Base-by-base conservation (phyloP, 441 rosid species). In the Monsonia emarginata region DNA sequence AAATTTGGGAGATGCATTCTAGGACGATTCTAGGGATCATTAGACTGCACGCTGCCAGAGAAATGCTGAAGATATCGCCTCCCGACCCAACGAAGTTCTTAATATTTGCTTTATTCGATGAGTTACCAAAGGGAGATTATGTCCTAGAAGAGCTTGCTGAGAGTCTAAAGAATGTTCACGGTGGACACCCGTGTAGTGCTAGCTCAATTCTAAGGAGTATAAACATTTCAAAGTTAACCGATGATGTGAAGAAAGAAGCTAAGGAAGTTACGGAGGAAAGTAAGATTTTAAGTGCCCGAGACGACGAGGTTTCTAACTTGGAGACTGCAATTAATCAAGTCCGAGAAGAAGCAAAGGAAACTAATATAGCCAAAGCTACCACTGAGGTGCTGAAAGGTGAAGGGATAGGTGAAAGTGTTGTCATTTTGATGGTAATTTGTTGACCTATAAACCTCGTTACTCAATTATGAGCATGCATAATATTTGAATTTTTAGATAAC, bases 11-110 rank as follows among this genome's bases (percentile, higher is more conserved):
- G 75, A 75, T 85, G 80, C 92, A 94, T 67, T 81, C 96, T 0
- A 83, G 88, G 81, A 86, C 95, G 61, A 86, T 89, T 67, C 67
- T 89, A 68, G 86, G 94, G 72, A 82, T 89, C 50, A 64, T 88
- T 73, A 80, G 99, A 84, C 88, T 94, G 59, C 97, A 89, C 58
- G 94, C 96, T 27, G 97, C 92, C 14, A 86, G 94, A 69, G 96
- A 94, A 62, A 82, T 94, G 94, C 84, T 88, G 44, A 82, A 94
- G 72, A 88, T 91, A 24, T 76, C 84, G 8, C 89, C 96, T 0
- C 99, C 97, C 0, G 79, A 74, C 57, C 96, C 99, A 0, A 84
- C 78, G 14, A 86, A 81, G 68, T 91, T 94, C 84, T 67, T 94
- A 73, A 91, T 91, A 46, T 94, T 94, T 69, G 79, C 91, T 32